A percentile compares a stretch with the other conserved stretches of the same genome.
Evolutionary conservation across 805 yeast genomes (phyloP).

Genomic region (Clavispora asparagi): DNA sequence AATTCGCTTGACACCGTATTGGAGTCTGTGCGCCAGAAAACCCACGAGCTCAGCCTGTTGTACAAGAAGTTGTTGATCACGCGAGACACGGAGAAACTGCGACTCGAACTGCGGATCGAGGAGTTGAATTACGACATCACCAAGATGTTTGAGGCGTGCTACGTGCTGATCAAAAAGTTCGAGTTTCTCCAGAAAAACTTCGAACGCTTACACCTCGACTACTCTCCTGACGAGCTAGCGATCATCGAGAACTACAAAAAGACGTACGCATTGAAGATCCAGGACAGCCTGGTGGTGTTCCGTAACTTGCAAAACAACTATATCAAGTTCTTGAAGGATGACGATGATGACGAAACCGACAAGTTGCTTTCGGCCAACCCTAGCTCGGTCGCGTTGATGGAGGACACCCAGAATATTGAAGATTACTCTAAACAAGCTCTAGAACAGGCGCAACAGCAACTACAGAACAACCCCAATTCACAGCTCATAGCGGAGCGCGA

Average conservation of each 20-base stretch:
- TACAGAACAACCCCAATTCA: slow-evolving; percentile 19
- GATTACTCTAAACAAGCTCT: slow-evolving; percentile 50
- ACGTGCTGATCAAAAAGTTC: slow-evolving; percentile 66
- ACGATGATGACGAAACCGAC: slow-evolving; percentile 51
- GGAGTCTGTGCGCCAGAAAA: slow-evolving; percentile 44
- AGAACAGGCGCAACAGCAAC: slow-evolving; percentile 40
- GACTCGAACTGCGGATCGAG: slow-evolving; percentile 76
- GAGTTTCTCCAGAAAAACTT: slow-evolving; percentile 37
- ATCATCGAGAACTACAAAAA: slow-evolving; percentile 80
- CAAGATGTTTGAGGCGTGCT: slow-evolving; percentile 71
- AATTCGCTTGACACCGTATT: slow-evolving; percentile 65
- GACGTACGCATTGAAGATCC: slow-evolving; percentile 79
- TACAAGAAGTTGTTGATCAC: slow-evolving; percentile 84
- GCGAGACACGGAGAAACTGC: slow-evolving; percentile 75
- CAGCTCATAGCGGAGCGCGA: slow-evolving; percentile 64
- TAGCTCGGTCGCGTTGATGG: slow-evolving; percentile 3
- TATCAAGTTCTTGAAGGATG: slow-evolving; percentile 76
- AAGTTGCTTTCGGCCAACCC: background rate
- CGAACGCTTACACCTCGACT: slow-evolving; percentile 37
- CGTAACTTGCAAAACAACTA: slow-evolving; percentile 86
- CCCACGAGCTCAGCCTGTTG: slow-evolving; percentile 57
- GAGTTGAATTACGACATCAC: slow-evolving; percentile 70
- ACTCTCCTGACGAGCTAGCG: slow-evolving; percentile 45
- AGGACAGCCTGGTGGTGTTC: slow-evolving; percentile 69
- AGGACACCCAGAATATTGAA: slow-evolving; percentile 24